Base-by-base conservation (phyloP, 2,329 filamentous ascomycete genomes). In the Ophiocordyceps robertsii region DNA sequence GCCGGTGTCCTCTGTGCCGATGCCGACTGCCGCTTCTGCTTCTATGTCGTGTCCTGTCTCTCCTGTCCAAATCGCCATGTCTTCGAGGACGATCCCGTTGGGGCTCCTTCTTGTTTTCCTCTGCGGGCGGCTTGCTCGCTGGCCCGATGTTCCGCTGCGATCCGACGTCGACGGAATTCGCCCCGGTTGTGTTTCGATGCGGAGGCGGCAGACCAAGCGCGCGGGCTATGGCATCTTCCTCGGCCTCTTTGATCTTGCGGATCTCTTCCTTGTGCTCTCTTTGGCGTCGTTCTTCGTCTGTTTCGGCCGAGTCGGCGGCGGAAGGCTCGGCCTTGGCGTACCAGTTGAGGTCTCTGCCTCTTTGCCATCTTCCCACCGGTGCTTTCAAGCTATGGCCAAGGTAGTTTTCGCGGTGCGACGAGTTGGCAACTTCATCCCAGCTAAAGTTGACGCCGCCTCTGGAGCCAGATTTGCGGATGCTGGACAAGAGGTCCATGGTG, bases 401-500 rank as follows among this genome's bases (percentile, higher is more conserved):
- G 61, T 79, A 82, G 55, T 81, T 95, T 63, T 98, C 89, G 61
- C 92, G 88, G 56, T 95, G 89, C 19, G 75, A 68, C 40, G 88
- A 93, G 50, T 72, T 79, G 59, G 90, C 82, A 57, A 98, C 90
- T 52, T 95, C 88, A 50, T 90, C 84, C 92, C 92, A 96, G 65
- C 82, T 89, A 69, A 98, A 98, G 62, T 95, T 88, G 63, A 84
- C 84, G 58, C 92, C 92, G 56, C 92, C 92, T 51, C 92, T 82
- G 54, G 87, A 92, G 61, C 94, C 90, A 16, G 72, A 67, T 66
- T 98, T 96, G 56, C 89, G 86, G 47, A 98, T 83, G 36, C 84
- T 87, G 46, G 89, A 85, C 43, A 96, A 78, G 43, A 98, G 76
- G 73, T 98, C 92, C 92, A 98, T 95, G 44, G 46, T 43, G 40